Conservation (phyloP, 495 filamentous ascomycete genomes). For the Penicillium lividum region DNA sequence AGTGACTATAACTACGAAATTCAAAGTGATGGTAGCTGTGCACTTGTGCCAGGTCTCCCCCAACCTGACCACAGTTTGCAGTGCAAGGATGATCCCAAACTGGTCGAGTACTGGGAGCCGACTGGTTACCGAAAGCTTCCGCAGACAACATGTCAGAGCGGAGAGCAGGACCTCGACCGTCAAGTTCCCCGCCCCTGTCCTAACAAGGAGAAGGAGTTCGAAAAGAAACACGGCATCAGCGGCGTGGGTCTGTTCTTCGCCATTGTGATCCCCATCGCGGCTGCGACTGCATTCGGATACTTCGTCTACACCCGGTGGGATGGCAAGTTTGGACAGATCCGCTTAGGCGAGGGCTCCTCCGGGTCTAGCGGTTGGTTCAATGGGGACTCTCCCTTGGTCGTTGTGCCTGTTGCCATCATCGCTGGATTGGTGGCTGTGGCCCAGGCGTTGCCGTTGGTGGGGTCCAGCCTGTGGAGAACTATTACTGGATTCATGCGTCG, state of each 20-base stretch:
- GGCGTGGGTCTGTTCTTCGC: slow-evolving; percentile 84
- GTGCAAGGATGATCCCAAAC: slow-evolving; percentile 67
- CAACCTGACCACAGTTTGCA: slow-evolving; percentile 64
- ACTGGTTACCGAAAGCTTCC: slow-evolving; percentile 92
- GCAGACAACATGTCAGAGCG: slow-evolving; percentile 79
- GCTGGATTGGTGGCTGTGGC: slow-evolving; percentile 75
- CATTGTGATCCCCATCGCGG: slow-evolving; percentile 67
- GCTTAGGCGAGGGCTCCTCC: slow-evolving; percentile 65
- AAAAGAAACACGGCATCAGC: slow-evolving; percentile 67
- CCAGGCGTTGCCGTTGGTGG: slow-evolving; percentile 71
- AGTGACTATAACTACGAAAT: slow-evolving; percentile 95
- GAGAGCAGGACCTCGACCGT: slow-evolving; percentile 65
- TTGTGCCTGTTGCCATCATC: slow-evolving; percentile 75
- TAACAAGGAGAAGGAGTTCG: slow-evolving; percentile 73
- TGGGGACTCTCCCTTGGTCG: slow-evolving; percentile 67
- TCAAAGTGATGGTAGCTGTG: slow-evolving; percentile 71
- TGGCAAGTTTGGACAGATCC: slow-evolving; percentile 86
- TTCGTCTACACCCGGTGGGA: slow-evolving; percentile 85
- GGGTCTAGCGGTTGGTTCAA: slow-evolving; percentile 52
- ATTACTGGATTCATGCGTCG: slow-evolving; percentile 46
- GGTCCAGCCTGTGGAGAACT: slow-evolving; percentile 65
- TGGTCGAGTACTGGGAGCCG: slow-evolving; percentile 72
- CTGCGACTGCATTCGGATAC: slow-evolving; percentile 74
- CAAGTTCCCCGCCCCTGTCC: slow-evolving; percentile 62
- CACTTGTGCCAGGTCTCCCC: slow-evolving; percentile 66